phyloP scores from a whole-genome alignment of 2,329 filamentous ascomycete genomes.

The Colletotrichum neosansevieriae region DNA sequence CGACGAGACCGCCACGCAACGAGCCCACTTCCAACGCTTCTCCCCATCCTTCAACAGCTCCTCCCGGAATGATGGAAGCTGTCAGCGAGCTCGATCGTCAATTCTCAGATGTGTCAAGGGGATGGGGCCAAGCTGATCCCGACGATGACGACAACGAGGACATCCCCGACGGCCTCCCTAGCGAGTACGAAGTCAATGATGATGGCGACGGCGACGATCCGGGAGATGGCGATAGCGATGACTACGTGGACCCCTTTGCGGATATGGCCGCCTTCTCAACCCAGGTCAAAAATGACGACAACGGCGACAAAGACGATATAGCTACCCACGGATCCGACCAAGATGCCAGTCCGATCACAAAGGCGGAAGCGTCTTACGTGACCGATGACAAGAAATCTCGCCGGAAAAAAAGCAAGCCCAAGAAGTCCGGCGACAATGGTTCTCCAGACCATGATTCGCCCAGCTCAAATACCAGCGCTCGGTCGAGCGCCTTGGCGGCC shows the following conservation, averaged over 20 bases:
- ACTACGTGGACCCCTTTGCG: slow-evolving; percentile 33
- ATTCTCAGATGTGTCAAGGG: slow-evolving; percentile 6
- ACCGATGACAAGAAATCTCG: slow-evolving; percentile 14
- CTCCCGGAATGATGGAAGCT: slow-evolving; percentile 10
- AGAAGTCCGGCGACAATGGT: slow-evolving; percentile 3
- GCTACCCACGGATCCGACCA: slow-evolving; percentile 5
- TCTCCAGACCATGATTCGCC: slow-evolving; percentile 4
- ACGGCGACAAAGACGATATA: neutral
- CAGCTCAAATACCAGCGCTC: slow-evolving; percentile 8
- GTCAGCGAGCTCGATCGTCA: slow-evolving; percentile 17
- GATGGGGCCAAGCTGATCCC: slow-evolving; percentile 2
- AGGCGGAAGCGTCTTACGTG: slow-evolving; percentile 8
- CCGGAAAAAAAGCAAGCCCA: slow-evolving; percentile 13
- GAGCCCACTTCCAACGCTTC: neutral
- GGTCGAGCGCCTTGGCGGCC: slow-evolving; percentile 1
- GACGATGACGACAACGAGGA: slow-evolving; percentile 3
- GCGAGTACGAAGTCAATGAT: neutral
- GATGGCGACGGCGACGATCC: slow-evolving; percentile 22
- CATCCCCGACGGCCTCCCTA: slow-evolving; percentile 2
- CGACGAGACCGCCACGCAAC: slow-evolving; percentile 16
- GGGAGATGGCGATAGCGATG: slow-evolving; percentile 1
- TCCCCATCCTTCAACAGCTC: slow-evolving; percentile 24
- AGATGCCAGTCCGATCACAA: slow-evolving; percentile 1
- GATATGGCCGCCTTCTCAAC: slow-evolving; percentile 35
- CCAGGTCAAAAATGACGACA: slow-evolving; percentile 1